Evolutionary conservation across 1,284 basidiomycete genomes (phyloP).

Genomic region (Rhizoctonia solani): DNA sequence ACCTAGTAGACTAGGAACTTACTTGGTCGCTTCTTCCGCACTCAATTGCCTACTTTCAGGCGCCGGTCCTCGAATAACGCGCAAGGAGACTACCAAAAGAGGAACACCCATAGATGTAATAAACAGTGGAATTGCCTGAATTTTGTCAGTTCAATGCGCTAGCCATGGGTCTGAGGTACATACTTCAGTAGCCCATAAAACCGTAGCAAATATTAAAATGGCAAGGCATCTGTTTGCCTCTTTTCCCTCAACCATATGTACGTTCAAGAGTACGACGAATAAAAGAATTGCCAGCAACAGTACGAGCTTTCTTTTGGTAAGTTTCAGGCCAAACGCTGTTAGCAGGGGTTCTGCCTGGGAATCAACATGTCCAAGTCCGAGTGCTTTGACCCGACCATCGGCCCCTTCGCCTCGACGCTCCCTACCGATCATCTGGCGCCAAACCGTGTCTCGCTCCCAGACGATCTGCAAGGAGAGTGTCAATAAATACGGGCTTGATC

Average conservation of each 20-base stretch:
- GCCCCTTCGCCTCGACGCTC: conserved; percentile 70
- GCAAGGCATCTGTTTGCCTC: conserved; percentile 94
- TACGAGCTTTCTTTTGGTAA: conserved; percentile 67
- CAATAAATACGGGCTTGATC: neutral
- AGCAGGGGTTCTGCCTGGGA: conserved; percentile 61
- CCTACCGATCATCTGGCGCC: conserved; percentile 96
- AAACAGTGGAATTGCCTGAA: conserved; percentile 93
- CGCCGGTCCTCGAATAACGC: conserved; percentile 74
- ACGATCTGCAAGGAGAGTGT: conserved; percentile 57
- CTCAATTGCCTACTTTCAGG: conserved; percentile 60
- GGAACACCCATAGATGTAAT: conserved; percentile 93
- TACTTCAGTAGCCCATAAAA: conserved; percentile 96
- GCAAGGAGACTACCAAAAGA: conserved; percentile 83
- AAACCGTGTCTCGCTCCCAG: conserved; percentile 94
- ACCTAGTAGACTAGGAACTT: conserved; percentile 22
- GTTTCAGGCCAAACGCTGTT: conserved; percentile 50
- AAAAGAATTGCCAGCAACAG: conserved; percentile 60
- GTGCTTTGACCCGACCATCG: conserved; percentile 50
- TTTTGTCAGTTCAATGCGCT: neutral
- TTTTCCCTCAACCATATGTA: conserved; percentile 61
- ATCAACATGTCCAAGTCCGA: conserved; percentile 49
- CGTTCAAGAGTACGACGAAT: conserved; percentile 65
- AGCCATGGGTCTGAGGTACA: conserved; percentile 37
- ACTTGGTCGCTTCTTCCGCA: conserved; percentile 82
- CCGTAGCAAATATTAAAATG: conserved; percentile 87